phyloP scores from a whole-genome alignment of 192 early-diverging fungal genomes.

The Linnemannia elongata region DNA sequence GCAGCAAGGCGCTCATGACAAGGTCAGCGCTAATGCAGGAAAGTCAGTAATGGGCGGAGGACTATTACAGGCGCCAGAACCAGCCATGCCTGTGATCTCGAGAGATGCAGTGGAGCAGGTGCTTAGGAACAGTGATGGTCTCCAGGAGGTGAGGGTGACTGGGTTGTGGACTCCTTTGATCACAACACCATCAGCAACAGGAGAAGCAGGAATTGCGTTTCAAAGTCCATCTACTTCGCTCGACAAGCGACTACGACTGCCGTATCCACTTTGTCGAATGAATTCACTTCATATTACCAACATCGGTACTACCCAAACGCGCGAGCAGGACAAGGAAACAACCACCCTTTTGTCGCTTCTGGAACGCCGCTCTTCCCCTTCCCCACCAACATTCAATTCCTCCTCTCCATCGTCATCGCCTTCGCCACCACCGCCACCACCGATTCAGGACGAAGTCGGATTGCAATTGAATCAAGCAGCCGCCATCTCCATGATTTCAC shows the following conservation, averaged over 20 bases:
- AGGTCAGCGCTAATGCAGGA: not conserved
- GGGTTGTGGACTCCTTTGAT: not conserved
- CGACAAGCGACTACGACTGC: not conserved
- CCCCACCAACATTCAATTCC: too few species aligned
- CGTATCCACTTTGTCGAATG: not conserved
- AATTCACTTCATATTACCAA: not conserved
- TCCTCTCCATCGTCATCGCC: not conserved
- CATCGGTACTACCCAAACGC: not conserved
- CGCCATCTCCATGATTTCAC: not conserved
- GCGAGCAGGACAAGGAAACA: not conserved
- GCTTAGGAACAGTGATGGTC: not conserved
- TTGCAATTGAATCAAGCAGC: not conserved
- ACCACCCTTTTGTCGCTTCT: not conserved
- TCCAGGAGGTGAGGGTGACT: not conserved
- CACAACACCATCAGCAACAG: not conserved
- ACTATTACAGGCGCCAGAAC: not conserved
- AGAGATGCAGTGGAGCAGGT: not conserved
- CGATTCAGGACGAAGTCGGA: not conserved
- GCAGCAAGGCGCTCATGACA: not conserved
- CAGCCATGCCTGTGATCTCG: not conserved
- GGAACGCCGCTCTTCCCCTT: not conserved
- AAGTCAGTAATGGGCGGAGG: not conserved
- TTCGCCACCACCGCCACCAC: not conserved
- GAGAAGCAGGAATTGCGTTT: not conserved
- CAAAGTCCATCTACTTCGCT: not conserved